phyloP scores from a whole-genome alignment of 306 rosid species.

The Cucumis cinereus region DNA sequence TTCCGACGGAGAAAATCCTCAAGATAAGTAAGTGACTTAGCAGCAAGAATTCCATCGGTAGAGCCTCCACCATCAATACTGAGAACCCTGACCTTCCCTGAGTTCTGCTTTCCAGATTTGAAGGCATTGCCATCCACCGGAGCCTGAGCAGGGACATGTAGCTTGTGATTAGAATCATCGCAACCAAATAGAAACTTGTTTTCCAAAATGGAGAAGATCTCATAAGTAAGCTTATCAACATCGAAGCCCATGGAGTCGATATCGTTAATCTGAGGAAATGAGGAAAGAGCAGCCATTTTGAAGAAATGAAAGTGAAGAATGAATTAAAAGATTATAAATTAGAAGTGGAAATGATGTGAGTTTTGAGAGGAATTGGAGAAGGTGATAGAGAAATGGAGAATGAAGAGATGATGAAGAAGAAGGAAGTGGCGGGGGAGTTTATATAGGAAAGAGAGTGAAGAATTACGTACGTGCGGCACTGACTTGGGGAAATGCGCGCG shows the following conservation, averaged over 20 bases:
- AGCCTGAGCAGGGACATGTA: background rate
- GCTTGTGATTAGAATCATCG: background rate
- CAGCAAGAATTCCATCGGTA: slow-evolving; percentile 84
- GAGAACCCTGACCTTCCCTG: slow-evolving; percentile 66
- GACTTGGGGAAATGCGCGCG: background rate
- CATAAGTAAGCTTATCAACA: slow-evolving; percentile 75
- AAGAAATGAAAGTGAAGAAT: background rate
- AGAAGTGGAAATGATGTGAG: background rate
- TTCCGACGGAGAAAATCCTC: slow-evolving; percentile 47
- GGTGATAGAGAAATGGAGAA: background rate
- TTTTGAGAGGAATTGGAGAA: background rate
- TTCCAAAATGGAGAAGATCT: slow-evolving; percentile 85
- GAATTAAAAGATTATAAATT: background rate
- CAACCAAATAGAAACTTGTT: slow-evolving; percentile 79
- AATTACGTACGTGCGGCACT: slow-evolving; percentile 6
- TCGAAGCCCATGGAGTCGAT: slow-evolving; percentile 20
- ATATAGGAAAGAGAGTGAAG: background rate
- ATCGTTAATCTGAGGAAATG: slow-evolving; percentile 28
- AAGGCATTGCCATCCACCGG: background rate
- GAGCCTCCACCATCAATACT: slow-evolving; percentile 72
- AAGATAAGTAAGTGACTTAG: slow-evolving; percentile 51
- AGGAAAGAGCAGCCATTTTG: slow-evolving; percentile 60
- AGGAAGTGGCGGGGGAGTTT: slow-evolving; percentile 4
- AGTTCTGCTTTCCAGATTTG: slow-evolving; percentile 16
- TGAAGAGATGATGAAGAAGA: slow-evolving; percentile 5